These are phyloP conservation scores for Phaeosphaeria sp. DNA, from an alignment of 2,329 filamentous ascomycete genomes.

Conservation along the genomic window DNA sequence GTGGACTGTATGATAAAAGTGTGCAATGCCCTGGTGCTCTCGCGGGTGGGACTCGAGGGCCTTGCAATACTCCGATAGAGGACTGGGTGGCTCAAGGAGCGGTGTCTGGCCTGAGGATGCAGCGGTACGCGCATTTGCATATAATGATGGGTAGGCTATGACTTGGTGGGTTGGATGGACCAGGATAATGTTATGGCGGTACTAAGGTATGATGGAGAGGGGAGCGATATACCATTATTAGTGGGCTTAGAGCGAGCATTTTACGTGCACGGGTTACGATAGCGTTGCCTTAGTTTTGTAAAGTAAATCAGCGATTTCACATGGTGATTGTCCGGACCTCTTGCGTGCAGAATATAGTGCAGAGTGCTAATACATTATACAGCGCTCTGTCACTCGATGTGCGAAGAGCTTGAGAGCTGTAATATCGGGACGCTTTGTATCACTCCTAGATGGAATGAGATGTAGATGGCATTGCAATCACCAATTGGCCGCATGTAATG, in stretches of 20 bases:
- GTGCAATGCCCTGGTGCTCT: neutral
- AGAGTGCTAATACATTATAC: too few species aligned
- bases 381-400: too few species aligned
- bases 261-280: slow-evolving; percentile 43
- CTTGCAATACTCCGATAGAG: neutral
- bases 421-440: too few species aligned
- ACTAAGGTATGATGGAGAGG: slow-evolving; percentile 3
- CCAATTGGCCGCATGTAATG: too few species aligned
- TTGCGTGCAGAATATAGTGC: too few species aligned
- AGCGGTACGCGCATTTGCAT: slow-evolving; percentile 16
- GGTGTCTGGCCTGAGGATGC: slow-evolving; percentile 1
- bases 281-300: slow-evolving; percentile 37
- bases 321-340: slow-evolving; percentile 5
- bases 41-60: neutral
- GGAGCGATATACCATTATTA: neutral
- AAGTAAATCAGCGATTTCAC: slow-evolving; percentile 30
- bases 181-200: slow-evolving; percentile 11
- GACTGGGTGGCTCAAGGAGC: neutral
- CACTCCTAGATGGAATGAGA: too few species aligned
- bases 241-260: slow-evolving; percentile 7
- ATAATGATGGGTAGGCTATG: slow-evolving; percentile 10
- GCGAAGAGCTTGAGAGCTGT: too few species aligned
- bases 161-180: slow-evolving; percentile 5
- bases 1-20: slow-evolving; percentile 3
- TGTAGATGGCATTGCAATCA: too few species aligned